Conservation (phyloP, 2,329 filamentous ascomycete species). For the Neofusicoccum sp. region DNA sequence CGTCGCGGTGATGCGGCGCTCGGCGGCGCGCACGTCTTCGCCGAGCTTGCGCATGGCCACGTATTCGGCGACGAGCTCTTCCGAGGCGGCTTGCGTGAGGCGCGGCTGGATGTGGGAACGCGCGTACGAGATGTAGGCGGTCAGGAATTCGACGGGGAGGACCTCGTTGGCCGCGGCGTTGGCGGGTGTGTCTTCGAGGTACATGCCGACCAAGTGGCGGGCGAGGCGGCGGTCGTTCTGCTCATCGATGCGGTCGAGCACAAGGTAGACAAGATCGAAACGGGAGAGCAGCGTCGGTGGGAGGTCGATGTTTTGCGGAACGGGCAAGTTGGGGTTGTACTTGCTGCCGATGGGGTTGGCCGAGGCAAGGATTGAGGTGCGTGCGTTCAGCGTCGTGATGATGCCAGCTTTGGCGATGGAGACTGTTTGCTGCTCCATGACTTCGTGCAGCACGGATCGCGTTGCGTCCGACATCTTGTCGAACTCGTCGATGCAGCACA, state of each 20-base stretch:
- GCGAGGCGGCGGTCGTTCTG: constrained; percentile 83
- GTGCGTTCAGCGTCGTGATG: constrained; percentile 86
- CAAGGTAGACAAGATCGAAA: constrained; percentile 96
- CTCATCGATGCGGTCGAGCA: constrained; percentile 91
- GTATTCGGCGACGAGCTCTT: constrained; percentile 81
- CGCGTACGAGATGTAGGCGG: constrained; percentile 95
- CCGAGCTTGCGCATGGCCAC: constrained; percentile 94
- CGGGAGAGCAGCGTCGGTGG: constrained; percentile 91
- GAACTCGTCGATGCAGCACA: constrained; percentile 77
- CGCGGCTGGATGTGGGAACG: constrained; percentile 80
- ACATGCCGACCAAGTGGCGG: constrained; percentile 92
- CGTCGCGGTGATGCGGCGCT: constrained; percentile 96
- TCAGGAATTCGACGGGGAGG: constrained; percentile 85
- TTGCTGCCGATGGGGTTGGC: constrained; percentile 98
- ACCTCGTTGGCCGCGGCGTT: constrained; percentile 78
- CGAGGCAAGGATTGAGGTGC: constrained; percentile 92
- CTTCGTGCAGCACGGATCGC: constrained; percentile 72
- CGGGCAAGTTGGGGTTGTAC: constrained; percentile 93
- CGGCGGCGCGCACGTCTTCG: constrained; percentile 66
- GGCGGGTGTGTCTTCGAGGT: constrained; percentile 89
- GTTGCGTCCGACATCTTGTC: constrained; percentile 78
- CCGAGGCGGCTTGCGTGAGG: constrained; percentile 76
- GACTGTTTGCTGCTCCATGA: constrained; percentile 78
- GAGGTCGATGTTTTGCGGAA: constrained; percentile 96
- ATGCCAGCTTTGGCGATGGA: constrained; percentile 77